Base-by-base conservation (phyloP, 108 stramenopile genomes). In the Conticribra guillardii region DNA sequence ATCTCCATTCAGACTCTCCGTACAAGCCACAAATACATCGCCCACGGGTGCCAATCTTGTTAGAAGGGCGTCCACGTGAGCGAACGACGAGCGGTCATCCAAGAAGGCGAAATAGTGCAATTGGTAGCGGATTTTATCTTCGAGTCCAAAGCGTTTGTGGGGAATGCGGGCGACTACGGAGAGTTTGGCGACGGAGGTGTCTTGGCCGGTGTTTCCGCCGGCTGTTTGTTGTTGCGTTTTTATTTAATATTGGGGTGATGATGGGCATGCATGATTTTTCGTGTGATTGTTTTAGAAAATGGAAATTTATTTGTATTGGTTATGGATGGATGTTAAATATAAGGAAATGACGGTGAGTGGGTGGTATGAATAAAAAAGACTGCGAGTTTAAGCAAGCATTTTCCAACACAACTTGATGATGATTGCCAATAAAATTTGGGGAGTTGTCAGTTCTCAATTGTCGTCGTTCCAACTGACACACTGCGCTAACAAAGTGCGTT, bases 31-130 rank as follows among this genome's bases (percentile, higher is more conserved):
- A 63, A 85, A 80, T 1, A 76, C 73, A 11, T 44, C 64, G 31
- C 56, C 41, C 7, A 88, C 41, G 1, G 69, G 78, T 22, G 79
- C 61, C 62, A 87, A 58, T 45, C 80, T 37, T 18, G 85, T 86
- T 45, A 86, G 31, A 26, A 91, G 56, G 27, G 86, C 84, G 60
- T 91, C 90, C 23, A 89, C 48, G 57, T 87, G 80, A n/a, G 87
- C 83, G 69, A 85, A 87, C 16, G 75, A 65, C 4, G 71, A 54
- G 22, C 58, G 76, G 44, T 88, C 86, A 48, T 92, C 90, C 46
- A 79, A 66, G 41, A 89, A 89, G 22, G 71, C 65, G 54, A 74
- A 85, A 55, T 87, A 80, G 45, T 72, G 57, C 32, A 89, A 50
- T 24, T 74, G 76, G 66, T 85, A 67, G 0, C 65, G 54, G 21